Evolutionary conservation across 1,139 yeast genomes (phyloP).

Genomic region (Yamadazyma dushanensis): DNA sequence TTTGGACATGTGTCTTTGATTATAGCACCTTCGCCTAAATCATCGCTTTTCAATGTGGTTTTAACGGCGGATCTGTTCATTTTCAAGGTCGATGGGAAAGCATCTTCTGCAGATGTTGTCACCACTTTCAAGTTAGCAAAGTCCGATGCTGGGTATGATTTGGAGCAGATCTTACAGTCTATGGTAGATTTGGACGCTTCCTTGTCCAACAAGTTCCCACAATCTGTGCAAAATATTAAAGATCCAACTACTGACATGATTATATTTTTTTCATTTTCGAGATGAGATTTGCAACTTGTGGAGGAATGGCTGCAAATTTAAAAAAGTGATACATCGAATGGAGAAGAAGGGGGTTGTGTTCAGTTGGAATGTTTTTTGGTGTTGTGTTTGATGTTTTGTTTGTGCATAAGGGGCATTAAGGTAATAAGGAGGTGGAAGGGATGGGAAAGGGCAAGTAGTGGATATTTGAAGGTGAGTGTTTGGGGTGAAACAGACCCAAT

Average conservation of each 20-base stretch:
- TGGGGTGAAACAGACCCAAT: no score
- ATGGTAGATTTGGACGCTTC: slow-evolving; percentile 50
- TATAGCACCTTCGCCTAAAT: slow-evolving; percentile 90
- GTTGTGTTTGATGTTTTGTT: no score
- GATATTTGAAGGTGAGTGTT: no score
- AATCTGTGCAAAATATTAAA: slow-evolving; percentile 87
- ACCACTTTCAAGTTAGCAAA: slow-evolving; percentile 82
- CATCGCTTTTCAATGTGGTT: slow-evolving; percentile 74
- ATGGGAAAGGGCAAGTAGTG: no score
- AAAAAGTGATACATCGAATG: no score
- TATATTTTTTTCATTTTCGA: slow-evolving; percentile 7
- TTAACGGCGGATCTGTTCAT: slow-evolving; percentile 87
- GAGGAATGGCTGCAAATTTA: no score
- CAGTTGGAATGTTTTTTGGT: no score
- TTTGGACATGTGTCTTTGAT: slow-evolving; percentile 96
- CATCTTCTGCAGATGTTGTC: slow-evolving; percentile 83
- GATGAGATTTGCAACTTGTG: slow-evolving; percentile 6
- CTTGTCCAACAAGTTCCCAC: slow-evolving; percentile 86
- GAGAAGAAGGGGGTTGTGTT: no score
- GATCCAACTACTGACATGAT: slow-evolving; percentile 93
- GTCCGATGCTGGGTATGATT: slow-evolving; percentile 53
- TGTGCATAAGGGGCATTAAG: no score
- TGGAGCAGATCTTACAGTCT: slow-evolving; percentile 68
- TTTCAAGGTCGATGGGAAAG: slow-evolving; percentile 84
- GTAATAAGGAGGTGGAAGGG: no score